phyloP scores from a whole-genome alignment of 1,139 yeast genomes.

The Hyphopichia khmerensis region DNA sequence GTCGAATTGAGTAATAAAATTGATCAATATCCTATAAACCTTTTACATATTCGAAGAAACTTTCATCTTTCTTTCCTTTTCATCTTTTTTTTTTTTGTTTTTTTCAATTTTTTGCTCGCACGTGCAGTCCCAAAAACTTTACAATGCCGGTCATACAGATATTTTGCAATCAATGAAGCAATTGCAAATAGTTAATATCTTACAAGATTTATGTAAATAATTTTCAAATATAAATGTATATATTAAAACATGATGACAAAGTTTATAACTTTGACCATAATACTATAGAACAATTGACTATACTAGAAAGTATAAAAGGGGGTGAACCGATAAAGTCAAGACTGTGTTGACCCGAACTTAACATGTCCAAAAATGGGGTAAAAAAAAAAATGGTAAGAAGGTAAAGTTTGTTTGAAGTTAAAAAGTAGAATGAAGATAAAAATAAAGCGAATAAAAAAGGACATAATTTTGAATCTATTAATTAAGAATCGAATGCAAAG shows the following conservation, averaged over 20 bases:
- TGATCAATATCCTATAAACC: no score
- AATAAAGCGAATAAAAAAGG: background rate
- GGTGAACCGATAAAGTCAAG: background rate
- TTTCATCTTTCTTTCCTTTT: no score
- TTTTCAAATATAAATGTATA: background rate
- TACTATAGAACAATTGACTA: conserved; percentile 1
- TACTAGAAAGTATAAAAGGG: background rate
- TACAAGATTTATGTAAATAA: background rate
- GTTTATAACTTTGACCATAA: background rate
- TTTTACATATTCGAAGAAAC: no score
- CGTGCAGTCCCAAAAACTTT: background rate
- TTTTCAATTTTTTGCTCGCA: background rate
- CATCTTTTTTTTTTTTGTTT: background rate
- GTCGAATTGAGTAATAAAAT: no score
- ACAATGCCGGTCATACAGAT: no score
- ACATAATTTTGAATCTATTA: background rate
- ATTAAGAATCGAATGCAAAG: background rate
- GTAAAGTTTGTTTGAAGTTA: background rate
- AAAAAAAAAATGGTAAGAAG: background rate
- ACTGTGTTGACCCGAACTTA: no score
- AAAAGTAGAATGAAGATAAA: background rate
- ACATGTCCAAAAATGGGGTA: no score
- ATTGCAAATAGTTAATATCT: no score
- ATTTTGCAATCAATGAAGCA: no score
- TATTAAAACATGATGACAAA: conserved; percentile 2